phyloP scores from a whole-genome alignment of 371 early-diverging fungal genomes.

The Neoconidiobolus thromboides region DNA sequence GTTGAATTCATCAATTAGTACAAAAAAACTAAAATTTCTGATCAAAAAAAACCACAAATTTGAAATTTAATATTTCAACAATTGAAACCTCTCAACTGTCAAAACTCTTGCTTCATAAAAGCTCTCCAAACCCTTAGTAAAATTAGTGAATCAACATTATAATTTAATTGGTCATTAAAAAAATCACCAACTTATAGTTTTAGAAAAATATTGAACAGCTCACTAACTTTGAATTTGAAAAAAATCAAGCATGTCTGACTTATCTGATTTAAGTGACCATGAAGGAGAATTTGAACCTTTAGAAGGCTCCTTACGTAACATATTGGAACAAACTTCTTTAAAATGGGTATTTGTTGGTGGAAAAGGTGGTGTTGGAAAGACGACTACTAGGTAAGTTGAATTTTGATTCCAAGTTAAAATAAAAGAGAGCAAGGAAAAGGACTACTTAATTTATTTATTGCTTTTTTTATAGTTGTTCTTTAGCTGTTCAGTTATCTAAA shows the following conservation, averaged over 20 bases:
- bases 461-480: slow-evolving; percentile 26
- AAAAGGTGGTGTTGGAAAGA: slow-evolving; percentile 95
- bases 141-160: no score
- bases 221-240: no score
- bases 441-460: neutral
- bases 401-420: neutral
- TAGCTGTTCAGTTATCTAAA: slow-evolving; percentile 80
- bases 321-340: slow-evolving; percentile 83
- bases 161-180: no score
- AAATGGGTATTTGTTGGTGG: slow-evolving; percentile 98
- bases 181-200: no score
- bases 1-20: no score
- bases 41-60: no score
- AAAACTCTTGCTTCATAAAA: no score
- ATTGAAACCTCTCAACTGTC: no score
- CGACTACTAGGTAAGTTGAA: slow-evolving; percentile 6
- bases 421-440: neutral
- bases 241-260: neutral
- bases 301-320: slow-evolving; percentile 77
- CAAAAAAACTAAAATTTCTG: no score
- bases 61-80: no score
- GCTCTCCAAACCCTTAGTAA: no score
- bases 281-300: slow-evolving; percentile 42
- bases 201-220: no score
- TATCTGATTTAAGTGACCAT: slow-evolving; percentile 14